Base-by-base conservation (phyloP, 2,329 filamentous ascomycete genomes). In the Aaosphaeria arxii region DNA sequence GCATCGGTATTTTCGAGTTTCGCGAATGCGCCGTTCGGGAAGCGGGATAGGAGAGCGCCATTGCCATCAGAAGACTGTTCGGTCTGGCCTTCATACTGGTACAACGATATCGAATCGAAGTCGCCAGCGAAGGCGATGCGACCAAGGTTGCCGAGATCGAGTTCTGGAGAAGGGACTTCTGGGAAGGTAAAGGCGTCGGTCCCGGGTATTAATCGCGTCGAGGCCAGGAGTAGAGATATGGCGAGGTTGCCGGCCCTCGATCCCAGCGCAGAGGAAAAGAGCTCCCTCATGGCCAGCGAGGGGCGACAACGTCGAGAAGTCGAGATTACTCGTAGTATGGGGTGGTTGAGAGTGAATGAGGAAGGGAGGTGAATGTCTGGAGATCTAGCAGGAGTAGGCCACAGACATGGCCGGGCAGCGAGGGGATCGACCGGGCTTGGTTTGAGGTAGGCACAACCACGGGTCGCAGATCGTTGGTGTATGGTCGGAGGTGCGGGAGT, bases 41-140 rank as follows among this genome's bases (percentile, higher is more conserved):
- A 83, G 45, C 86, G 84, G 17, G 87, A 83, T 46, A 96, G 80
- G 38, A 99, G 81, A 13, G 89, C 87, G 66, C 88, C 89, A 76
- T 95, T 91, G 50, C 80, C 82, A 61, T 74, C 84, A 59, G 83
- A 81, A 11, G 80, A 73, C 51, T 78, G 76, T 69, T 92, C 83
- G 49, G 78, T 85, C 69, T 99, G 92, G 53, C 87, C 89, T 62
- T 87, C 78, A 62, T 85, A 97, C 65, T 91, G 78, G 74, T 94
- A 97, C 36, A 96, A 76, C 9, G 94, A 96, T 61, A 97, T 88
- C 46, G 91, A 89, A 62, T 89, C 84, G 68, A 96, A 99, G 71
- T 96, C 86, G 59, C 94, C 94, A 1, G 85, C 87, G 50, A 99
- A 79, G 46, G 88, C 91, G 57, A 96, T 85, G 59, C 88, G 84